These are phyloP conservation scores for Domatiomyces catenatus DNA, from an alignment of 2,329 filamentous ascomycete genomes.

Conservation along the genomic window DNA sequence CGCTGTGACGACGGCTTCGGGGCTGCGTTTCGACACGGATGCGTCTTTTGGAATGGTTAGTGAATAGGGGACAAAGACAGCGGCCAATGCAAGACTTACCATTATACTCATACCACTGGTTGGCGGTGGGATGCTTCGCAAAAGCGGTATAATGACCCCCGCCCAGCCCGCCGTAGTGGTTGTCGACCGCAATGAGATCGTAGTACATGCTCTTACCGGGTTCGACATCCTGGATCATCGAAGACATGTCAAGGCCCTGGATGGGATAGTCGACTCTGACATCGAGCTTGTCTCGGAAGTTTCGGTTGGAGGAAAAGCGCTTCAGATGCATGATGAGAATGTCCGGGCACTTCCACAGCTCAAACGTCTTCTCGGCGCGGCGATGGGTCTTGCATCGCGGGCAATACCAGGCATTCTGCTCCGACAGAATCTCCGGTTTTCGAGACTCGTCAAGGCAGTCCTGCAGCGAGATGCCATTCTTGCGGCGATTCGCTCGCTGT, in stretches of 20 bases:
- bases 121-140: conserved; percentile 80
- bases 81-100: conserved; percentile 40
- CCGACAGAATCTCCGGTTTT: conserved; percentile 80
- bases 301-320: conserved; percentile 74
- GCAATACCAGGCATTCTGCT: conserved; percentile 96
- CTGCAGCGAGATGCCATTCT: conserved; percentile 65
- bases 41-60: conserved; percentile 50
- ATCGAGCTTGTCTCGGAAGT: conserved; percentile 79
- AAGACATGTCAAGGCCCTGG: conserved; percentile 67
- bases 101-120: conserved; percentile 92
- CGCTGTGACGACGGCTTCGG: conserved; percentile 51
- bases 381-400: conserved; percentile 88
- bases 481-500: conserved; percentile 49
- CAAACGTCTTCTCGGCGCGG: conserved; percentile 86
- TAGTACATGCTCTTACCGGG: conserved; percentile 72
- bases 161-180: conserved; percentile 83
- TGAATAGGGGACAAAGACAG: conserved; percentile 2
- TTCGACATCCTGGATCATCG: conserved; percentile 63
- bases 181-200: conserved; percentile 88
- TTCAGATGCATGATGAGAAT: conserved; percentile 92
- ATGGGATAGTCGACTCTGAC: conserved; percentile 82
- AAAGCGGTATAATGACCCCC: conserved; percentile 94
- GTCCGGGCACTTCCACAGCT: conserved; percentile 92
- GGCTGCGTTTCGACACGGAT: conserved; percentile 48
- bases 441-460: conserved; percentile 92